These are phyloP conservation scores for Penicillium sp. DNA, from an alignment of 2,329 filamentous ascomycete species.

Conservation along the genomic window DNA sequence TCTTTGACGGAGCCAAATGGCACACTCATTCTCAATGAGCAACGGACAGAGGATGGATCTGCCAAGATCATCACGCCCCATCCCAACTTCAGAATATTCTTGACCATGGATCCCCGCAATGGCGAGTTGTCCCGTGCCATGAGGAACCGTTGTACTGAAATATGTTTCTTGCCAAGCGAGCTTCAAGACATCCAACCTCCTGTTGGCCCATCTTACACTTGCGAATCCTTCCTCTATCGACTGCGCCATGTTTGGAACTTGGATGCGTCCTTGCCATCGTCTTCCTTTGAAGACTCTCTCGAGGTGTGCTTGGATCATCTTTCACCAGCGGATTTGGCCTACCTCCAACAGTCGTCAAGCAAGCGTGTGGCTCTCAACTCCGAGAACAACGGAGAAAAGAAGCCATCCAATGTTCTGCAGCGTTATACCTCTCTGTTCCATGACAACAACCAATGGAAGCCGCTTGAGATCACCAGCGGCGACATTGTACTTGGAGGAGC, in stretches of 20 bases:
- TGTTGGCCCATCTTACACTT: slow-evolving; percentile 35
- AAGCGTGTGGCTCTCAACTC: slow-evolving; percentile 20
- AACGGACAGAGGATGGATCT: slow-evolving; percentile 76
- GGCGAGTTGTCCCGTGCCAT: slow-evolving; percentile 94
- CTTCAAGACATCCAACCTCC: slow-evolving; percentile 12
- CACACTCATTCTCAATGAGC: slow-evolving; percentile 86
- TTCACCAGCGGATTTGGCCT: slow-evolving; percentile 32
- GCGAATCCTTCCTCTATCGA: slow-evolving; percentile 41
- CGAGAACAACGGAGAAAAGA: slow-evolving; percentile 4
- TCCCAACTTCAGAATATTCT: slow-evolving; percentile 82
- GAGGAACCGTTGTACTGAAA: slow-evolving; percentile 90
- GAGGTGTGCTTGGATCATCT: slow-evolving; percentile 40
- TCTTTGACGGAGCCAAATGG: slow-evolving; percentile 90
- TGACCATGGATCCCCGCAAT: slow-evolving; percentile 88
- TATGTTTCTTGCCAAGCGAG: slow-evolving; percentile 63
- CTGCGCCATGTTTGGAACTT: slow-evolving; percentile 36
- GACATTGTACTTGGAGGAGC: slow-evolving; percentile 25
- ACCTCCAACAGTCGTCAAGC: slow-evolving; percentile 31
- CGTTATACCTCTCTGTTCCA: slow-evolving; percentile 33
- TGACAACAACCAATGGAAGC: slow-evolving; percentile 31
- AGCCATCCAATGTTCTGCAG: slow-evolving; percentile 23
- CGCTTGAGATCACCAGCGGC: slow-evolving; percentile 21
- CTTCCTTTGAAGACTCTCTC: slow-evolving; percentile 18
- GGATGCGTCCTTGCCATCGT: slow-evolving; percentile 9
- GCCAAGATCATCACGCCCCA: slow-evolving; percentile 79